Conservation (phyloP, 345 rosid species). For the Salix suchowensis region DNA sequence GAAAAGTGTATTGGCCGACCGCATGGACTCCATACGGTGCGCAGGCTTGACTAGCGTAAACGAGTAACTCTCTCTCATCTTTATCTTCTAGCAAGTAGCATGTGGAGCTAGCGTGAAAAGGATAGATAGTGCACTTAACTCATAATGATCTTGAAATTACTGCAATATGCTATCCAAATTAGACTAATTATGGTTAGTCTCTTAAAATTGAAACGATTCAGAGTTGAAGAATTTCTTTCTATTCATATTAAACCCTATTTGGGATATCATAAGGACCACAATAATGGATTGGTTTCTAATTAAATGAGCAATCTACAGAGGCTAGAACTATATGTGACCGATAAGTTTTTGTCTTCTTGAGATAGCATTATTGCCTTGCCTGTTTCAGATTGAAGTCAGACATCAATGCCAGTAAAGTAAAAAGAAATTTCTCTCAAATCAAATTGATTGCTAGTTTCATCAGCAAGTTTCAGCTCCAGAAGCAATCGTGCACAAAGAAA, state of each 20-base stretch:
- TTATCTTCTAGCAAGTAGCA: no score
- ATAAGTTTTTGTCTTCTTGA: background rate
- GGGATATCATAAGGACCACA: background rate
- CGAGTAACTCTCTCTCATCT: no score
- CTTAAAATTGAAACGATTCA: background rate
- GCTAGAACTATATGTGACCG: background rate
- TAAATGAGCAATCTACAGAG: background rate
- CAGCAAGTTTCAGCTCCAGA: slow-evolving; percentile 1
- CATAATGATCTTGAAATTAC: background rate
- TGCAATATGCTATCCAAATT: background rate
- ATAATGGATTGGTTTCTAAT: background rate
- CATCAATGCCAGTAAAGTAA: background rate
- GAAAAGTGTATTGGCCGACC: no score
- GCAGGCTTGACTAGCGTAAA: no score
- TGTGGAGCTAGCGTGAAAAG: background rate
- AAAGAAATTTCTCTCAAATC: background rate
- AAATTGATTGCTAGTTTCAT: background rate
- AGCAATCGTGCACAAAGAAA: background rate
- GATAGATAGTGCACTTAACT: background rate
- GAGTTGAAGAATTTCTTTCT: background rate
- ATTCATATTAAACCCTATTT: background rate
- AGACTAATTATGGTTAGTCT: background rate
- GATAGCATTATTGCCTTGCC: background rate
- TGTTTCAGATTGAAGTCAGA: background rate
- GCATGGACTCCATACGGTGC: no score